Conservation (phyloP, 306 rosid genomes). For the Citrullus colocynthis region DNA sequence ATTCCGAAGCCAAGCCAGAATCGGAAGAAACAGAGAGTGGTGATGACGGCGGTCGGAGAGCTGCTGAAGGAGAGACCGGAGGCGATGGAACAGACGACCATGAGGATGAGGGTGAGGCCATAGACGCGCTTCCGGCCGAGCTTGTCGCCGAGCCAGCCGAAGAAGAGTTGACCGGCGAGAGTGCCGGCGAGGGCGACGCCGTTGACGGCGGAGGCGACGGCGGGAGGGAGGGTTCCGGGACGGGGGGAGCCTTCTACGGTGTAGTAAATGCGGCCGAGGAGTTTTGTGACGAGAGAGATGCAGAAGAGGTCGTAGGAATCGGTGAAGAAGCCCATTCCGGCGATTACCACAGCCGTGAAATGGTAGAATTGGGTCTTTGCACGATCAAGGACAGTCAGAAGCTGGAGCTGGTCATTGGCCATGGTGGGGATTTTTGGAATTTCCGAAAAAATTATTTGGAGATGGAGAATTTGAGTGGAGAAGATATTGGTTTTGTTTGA, state of each 20-base stretch:
- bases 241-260: constrained; percentile 8
- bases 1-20: constrained; percentile 44
- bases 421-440: neutral
- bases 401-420: constrained; percentile 10
- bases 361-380: constrained; percentile 33
- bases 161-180: neutral
- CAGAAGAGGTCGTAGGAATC: constrained; percentile 36
- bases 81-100: constrained; percentile 24
- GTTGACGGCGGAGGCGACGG: constrained; percentile 26
- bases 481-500: neutral
- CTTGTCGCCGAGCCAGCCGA: constrained; percentile 31
- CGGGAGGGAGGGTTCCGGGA: constrained; percentile 33
- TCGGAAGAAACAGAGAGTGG: constrained; percentile 34
- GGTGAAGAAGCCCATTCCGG: constrained; percentile 40
- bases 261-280: constrained; percentile 35
- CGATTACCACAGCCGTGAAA: constrained; percentile 23
- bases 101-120: constrained; percentile 32
- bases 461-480: neutral
- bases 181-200: constrained; percentile 26
- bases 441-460: neutral
- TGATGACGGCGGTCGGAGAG: constrained; percentile 13
- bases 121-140: constrained; percentile 34
- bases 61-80: constrained; percentile 36
- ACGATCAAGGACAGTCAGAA: constrained; percentile 14
- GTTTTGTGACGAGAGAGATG: constrained; percentile 40